phyloP scores from a whole-genome alignment of 1,139 yeast species.

The Casaregolazyma suthepensis region DNA sequence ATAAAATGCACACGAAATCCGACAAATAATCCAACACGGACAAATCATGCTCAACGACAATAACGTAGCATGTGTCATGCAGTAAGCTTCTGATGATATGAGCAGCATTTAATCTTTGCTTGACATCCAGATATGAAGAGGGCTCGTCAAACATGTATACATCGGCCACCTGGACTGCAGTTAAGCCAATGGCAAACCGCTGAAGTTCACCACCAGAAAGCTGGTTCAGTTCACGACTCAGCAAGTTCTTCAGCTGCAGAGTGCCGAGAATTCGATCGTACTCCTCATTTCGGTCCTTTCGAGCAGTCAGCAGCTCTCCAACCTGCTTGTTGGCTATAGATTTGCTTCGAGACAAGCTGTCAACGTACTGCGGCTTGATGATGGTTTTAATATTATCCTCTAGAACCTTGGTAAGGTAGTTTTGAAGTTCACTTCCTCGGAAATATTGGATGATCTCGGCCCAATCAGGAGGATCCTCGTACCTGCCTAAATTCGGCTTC shows the following conservation, averaged over 20 bases:
- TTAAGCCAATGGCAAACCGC: conserved; percentile 96
- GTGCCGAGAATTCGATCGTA: conserved; percentile 57
- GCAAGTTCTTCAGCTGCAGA: conserved; percentile 66
- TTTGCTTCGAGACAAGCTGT: conserved; percentile 92
- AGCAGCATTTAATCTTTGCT: conserved; percentile 98
- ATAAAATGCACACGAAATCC: conserved; percentile 90
- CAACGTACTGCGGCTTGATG: conserved; percentile 97
- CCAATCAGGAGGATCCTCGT: conserved; percentile 97
- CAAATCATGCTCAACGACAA: conserved; percentile 97
- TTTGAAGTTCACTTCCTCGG: conserved; percentile 96
- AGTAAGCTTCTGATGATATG: conserved; percentile 82
- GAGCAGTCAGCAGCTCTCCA: conserved; percentile 70
- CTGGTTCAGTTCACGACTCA: conserved; percentile 80
- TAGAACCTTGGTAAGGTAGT: conserved; percentile 85
- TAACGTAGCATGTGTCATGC: conserved; percentile 68
- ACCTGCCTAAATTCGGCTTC: conserved; percentile 91
- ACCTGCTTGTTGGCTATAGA: conserved; percentile 86
- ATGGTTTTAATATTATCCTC: conserved; percentile 93
- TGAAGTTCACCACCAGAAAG: conserved; percentile 98
- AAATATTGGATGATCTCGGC: conserved; percentile 82
- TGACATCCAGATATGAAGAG: conserved; percentile 94
- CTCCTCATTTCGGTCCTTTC: conserved; percentile 61
- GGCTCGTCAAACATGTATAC: conserved; percentile 99
- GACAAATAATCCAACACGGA: conserved; percentile 94
- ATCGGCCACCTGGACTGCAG: conserved; percentile 90